These are phyloP conservation scores for Euclidium syriacum DNA, from an alignment of 345 rosid genomes.

Conservation along the genomic window DNA sequence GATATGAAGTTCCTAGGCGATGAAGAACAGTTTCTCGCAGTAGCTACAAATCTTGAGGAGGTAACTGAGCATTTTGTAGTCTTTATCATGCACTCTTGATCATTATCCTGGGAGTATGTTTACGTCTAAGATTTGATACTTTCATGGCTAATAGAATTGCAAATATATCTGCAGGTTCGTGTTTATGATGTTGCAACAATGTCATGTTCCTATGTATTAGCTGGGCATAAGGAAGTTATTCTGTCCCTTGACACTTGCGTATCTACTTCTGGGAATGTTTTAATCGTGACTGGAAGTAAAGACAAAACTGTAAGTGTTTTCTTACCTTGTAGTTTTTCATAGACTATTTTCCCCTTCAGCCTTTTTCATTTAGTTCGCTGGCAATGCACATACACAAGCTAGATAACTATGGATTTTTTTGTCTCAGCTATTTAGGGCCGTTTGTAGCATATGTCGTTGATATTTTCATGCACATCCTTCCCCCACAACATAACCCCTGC, in stretches of 20 bases:
- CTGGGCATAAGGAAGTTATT: conserved; percentile 79
- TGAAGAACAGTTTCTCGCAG: conserved; percentile 81
- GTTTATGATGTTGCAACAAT: conserved; percentile 81
- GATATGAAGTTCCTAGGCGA: conserved; percentile 91
- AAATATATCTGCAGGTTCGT: conserved; percentile 57
- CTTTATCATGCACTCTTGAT: conserved; percentile 5
- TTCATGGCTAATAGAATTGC: conserved; percentile 6
- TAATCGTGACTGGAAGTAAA: conserved; percentile 85
- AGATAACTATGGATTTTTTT: not conserved
- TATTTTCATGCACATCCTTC: not conserved
- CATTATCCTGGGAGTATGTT: conserved; percentile 8
- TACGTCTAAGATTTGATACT: not conserved
- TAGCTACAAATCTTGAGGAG: conserved; percentile 94
- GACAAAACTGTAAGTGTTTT: conserved; percentile 67
- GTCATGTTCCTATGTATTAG: conserved; percentile 89
- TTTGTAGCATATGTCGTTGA: not conserved
- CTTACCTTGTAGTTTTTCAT: conserved; percentile 11
- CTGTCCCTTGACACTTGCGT: conserved; percentile 76
- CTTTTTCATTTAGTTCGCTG: conserved; percentile 9
- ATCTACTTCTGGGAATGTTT: conserved; percentile 54
- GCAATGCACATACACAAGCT: not conserved
- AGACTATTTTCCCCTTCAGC: not conserved
- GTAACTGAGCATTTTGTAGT: conserved; percentile 32
- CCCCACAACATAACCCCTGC: not conserved
- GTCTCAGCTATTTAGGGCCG: not conserved